Conservation (phyloP, 2,329 filamentous ascomycete species). For the Aspergillus viridinutans region DNA sequence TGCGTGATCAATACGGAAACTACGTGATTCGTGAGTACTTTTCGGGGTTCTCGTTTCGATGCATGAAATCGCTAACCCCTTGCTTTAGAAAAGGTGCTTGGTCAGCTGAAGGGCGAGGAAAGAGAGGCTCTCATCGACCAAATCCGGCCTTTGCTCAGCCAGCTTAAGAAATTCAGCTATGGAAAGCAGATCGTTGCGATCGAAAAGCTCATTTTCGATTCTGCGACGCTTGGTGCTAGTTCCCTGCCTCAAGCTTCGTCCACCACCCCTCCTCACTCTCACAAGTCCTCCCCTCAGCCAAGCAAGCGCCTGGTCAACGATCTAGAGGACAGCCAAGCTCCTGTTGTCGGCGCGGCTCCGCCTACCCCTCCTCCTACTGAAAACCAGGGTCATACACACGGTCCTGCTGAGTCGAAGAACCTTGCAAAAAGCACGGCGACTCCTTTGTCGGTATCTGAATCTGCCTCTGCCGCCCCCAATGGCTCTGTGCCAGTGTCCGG, state of each 20-base stretch:
- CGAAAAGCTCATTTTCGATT: slow-evolving; percentile 51
- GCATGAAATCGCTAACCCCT: slow-evolving; percentile 21
- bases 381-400: slow-evolving; percentile 58
- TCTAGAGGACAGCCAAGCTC: slow-evolving; percentile 43
- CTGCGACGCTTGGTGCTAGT: slow-evolving; percentile 20
- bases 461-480: slow-evolving; percentile 21
- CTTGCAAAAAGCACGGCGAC: slow-evolving; percentile 33
- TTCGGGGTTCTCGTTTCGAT: background rate
- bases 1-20: slow-evolving; percentile 90
- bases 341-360: slow-evolving; percentile 51
- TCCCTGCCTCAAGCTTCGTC: slow-evolving; percentile 31
- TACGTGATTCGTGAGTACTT: slow-evolving; percentile 84
- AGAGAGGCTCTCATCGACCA: slow-evolving; percentile 57
- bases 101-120: slow-evolving; percentile 57
- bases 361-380: slow-evolving; percentile 66
- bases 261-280: slow-evolving; percentile 37
- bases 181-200: slow-evolving; percentile 64
- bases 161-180: slow-evolving; percentile 61
- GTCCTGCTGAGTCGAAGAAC: slow-evolving; percentile 35
- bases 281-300: slow-evolving; percentile 37
- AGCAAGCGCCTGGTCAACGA: slow-evolving; percentile 29
- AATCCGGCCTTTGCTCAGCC: slow-evolving; percentile 59
- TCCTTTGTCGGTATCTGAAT: slow-evolving; percentile 29
- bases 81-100: slow-evolving; percentile 72
- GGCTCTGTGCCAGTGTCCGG: slow-evolving; percentile 24